These are phyloP conservation scores for Secale cereale DNA, from an alignment of 176 grass and related monocot species.

Conservation along the genomic window DNA sequence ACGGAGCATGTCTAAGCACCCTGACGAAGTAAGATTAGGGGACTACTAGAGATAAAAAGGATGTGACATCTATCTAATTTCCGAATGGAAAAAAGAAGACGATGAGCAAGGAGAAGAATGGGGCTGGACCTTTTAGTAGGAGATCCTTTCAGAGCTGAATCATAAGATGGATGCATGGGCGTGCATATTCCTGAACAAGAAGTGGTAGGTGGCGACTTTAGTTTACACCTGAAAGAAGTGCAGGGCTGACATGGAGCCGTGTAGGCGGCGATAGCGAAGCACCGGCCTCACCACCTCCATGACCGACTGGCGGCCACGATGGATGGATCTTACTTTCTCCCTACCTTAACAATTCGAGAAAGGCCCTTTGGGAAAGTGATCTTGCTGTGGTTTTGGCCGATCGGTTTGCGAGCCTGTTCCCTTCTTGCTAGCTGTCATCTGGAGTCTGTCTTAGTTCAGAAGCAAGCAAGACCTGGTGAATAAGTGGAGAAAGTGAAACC, in stretches of 20 bases:
- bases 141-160: slow-evolving; percentile 40
- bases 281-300: no score
- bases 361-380: slow-evolving; percentile 6
- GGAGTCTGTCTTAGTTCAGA: no score
- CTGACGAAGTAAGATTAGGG: neutral
- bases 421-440: neutral
- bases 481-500: neutral
- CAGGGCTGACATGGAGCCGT: slow-evolving; percentile 48
- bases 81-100: neutral
- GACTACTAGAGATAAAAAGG: no score
- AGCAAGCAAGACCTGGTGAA: no score
- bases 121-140: slow-evolving; percentile 28
- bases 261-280: slow-evolving; percentile 9
- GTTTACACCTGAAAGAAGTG: slow-evolving; percentile 24
- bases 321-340: no score
- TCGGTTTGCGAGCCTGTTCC: neutral
- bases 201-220: slow-evolving; percentile 39
- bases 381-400: slow-evolving; percentile 10
- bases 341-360: slow-evolving; percentile 21
- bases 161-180: slow-evolving; percentile 22
- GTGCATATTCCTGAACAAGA: slow-evolving; percentile 30
- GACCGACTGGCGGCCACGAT: no score
- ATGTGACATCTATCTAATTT: no score
- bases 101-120: neutral
- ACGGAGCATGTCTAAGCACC: no score